Percentiles rank a stretch among this genome's conserved stretches.
phyloP scores from a whole-genome alignment of 2,329 filamentous ascomycete genomes.

The Aspergillus puulaauensis region DNA sequence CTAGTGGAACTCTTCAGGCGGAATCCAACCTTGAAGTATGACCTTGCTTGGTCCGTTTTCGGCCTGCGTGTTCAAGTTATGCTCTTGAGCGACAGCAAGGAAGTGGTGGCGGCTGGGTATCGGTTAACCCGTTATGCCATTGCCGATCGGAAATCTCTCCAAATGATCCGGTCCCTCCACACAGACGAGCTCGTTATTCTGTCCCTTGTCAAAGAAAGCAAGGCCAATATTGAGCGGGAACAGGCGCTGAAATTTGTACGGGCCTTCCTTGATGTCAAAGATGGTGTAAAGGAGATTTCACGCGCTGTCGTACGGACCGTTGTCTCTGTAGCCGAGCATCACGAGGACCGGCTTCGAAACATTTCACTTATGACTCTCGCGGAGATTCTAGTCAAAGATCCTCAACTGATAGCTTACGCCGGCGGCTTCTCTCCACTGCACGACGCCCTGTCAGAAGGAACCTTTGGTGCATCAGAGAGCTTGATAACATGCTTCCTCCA shows the following conservation, averaged over 20 bases:
- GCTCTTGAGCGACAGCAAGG: slow-evolving; percentile 91
- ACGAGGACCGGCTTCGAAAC: slow-evolving; percentile 79
- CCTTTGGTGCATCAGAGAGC: slow-evolving; percentile 89
- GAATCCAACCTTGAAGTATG: slow-evolving; percentile 91
- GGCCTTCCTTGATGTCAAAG: slow-evolving; percentile 92
- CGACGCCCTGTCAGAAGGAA: slow-evolving; percentile 87
- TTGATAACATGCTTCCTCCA: slow-evolving; percentile 85
- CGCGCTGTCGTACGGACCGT: slow-evolving; percentile 84
- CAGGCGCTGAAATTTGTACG: slow-evolving; percentile 96
- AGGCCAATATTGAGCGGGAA: slow-evolving; percentile 94
- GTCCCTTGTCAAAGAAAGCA: slow-evolving; percentile 91
- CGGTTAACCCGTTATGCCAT: slow-evolving; percentile 92
- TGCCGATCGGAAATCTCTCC: slow-evolving; percentile 83
- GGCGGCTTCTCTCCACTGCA: slow-evolving; percentile 84
- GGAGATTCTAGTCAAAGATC: slow-evolving; percentile 85
- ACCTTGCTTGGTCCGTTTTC: slow-evolving; percentile 93
- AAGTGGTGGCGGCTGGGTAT: slow-evolving; percentile 93
- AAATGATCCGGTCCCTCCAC: slow-evolving; percentile 81
- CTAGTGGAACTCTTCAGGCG: slow-evolving; percentile 96
- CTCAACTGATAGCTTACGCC: slow-evolving; percentile 74
- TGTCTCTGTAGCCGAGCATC: slow-evolving; percentile 83
- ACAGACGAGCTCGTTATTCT: slow-evolving; percentile 91
- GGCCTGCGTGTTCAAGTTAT: slow-evolving; percentile 91
- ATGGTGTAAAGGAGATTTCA: slow-evolving; percentile 84
- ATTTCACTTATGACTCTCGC: slow-evolving; percentile 92